Percentiles rank a stretch among this genome's conserved stretches.
These are phyloP conservation scores for Candida oleophila DNA, from an alignment of 805 yeast species.

Conservation along the genomic window DNA sequence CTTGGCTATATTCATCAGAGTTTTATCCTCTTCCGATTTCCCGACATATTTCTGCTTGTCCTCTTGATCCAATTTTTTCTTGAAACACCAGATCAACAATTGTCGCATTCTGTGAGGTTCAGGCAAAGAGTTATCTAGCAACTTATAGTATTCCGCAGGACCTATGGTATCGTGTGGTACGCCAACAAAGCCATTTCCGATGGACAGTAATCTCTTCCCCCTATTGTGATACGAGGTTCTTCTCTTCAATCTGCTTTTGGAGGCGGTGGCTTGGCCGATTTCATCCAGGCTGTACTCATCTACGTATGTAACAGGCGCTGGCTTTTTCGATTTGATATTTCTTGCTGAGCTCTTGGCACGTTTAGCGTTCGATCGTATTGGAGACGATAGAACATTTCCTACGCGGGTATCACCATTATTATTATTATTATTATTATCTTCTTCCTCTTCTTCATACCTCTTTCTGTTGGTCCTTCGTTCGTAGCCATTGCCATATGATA, in stretches of 20 bases:
- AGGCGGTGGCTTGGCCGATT: slow-evolving; percentile 21
- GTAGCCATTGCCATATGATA: not conserved
- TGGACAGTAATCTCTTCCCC: slow-evolving; percentile 71
- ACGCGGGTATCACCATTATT: not conserved
- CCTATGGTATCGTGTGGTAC: slow-evolving; percentile 66
- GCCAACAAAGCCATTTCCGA: slow-evolving; percentile 70
- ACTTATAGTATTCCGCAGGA: slow-evolving; percentile 55
- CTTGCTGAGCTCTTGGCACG: not conserved
- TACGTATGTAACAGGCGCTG: not conserved
- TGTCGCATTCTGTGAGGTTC: slow-evolving; percentile 76
- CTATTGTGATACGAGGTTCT: slow-evolving; percentile 55
- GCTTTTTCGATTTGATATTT: slow-evolving; percentile 8
- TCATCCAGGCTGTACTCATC: slow-evolving; percentile 15
- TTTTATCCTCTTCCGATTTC: slow-evolving; percentile 32
- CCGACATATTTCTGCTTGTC: slow-evolving; percentile 18
- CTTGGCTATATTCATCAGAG: slow-evolving; percentile 53
- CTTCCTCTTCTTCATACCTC: slow-evolving; percentile 2
- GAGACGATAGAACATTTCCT: not conserved
- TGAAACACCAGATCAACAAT: slow-evolving; percentile 65
- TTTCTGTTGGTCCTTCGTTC: not conserved
- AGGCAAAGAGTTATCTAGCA: slow-evolving; percentile 59
- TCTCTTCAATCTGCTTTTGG: slow-evolving; percentile 26
- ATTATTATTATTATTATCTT: not conserved
- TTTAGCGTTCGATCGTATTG: slow-evolving; percentile 5
- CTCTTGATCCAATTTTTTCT: slow-evolving; percentile 42